Evolutionary conservation across 148 eudicot species (phyloP).

Genomic region (Vaccinium vitisidaea): DNA sequence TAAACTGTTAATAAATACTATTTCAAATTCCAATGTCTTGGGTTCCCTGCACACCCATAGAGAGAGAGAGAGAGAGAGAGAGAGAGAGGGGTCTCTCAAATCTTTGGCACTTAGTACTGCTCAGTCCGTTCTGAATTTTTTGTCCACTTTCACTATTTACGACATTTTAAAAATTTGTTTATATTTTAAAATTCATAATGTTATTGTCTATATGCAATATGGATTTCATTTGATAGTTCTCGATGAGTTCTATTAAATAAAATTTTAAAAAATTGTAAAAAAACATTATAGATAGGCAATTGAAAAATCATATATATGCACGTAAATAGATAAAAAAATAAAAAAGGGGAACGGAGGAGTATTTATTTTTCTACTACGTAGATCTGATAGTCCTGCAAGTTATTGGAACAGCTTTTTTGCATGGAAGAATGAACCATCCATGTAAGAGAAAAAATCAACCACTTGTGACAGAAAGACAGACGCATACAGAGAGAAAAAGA

Average conservation of each 20-base stretch:
- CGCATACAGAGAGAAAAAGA: not conserved
- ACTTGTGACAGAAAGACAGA: conserved; percentile 11
- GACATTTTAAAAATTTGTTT: too few species aligned
- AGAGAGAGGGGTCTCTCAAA: not conserved
- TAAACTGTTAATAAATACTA: not conserved
- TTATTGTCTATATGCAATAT: too few species aligned
- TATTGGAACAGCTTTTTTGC: conserved; percentile 29
- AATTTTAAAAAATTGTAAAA: too few species aligned
- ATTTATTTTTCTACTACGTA: conserved; percentile 20
- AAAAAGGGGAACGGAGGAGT: too few species aligned
- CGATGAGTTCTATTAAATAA: too few species aligned
- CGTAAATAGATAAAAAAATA: too few species aligned
- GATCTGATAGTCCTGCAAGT: conserved; percentile 49
- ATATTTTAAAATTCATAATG: too few species aligned
- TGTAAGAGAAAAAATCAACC: conserved; percentile 16
- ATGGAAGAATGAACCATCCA: conserved; percentile 32
- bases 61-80: not conserved
- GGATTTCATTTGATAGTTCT: too few species aligned
- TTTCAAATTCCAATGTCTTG: conserved; percentile 45
- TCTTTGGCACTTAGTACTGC: conserved; percentile 10
- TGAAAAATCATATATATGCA: too few species aligned
- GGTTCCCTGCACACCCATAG: not conserved
- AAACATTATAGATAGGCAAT: too few species aligned
- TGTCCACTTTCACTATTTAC: too few species aligned
- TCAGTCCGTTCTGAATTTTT: too few species aligned